A percentile compares a stretch with the other conserved stretches of the same genome.
phyloP scores from a whole-genome alignment of 2,329 filamentous ascomycete genomes.

The Stachybotrys chartarum region DNA sequence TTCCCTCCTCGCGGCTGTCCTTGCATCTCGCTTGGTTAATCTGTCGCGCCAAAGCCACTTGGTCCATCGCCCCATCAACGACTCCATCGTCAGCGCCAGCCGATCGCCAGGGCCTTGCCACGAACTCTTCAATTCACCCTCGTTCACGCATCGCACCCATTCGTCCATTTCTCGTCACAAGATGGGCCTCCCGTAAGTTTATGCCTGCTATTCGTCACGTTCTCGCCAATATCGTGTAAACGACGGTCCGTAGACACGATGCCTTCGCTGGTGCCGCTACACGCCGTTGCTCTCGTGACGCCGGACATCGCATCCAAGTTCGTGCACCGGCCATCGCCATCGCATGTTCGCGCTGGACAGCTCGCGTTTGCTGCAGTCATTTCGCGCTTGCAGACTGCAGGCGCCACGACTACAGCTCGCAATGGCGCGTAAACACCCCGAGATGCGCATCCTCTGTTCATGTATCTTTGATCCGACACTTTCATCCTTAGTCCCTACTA shows the following conservation, averaged over 20 bases:
- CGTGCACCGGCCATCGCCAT: too few species aligned
- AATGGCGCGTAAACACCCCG: background rate
- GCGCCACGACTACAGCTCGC: background rate
- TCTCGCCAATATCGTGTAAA: constrained; percentile 6
- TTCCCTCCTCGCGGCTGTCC: background rate
- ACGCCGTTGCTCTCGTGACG: too few species aligned
- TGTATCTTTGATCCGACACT: too few species aligned
- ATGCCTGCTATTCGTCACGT: background rate
- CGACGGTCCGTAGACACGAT: background rate
- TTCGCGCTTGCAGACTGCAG: background rate
- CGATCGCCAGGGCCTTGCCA: background rate
- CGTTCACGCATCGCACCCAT: constrained; percentile 5
- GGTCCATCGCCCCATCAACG: background rate
- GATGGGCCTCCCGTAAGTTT: constrained; percentile 43
- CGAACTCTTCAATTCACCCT: background rate
- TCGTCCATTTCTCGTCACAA: constrained; percentile 5
- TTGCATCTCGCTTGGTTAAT: background rate
- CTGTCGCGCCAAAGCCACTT: background rate
- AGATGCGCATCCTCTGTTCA: too few species aligned
- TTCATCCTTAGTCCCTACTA: too few species aligned
- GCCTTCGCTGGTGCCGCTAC: too few species aligned
- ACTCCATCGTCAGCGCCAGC: constrained; percentile 1
- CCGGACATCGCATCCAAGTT: too few species aligned
- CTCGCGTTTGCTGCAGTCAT: too few species aligned
- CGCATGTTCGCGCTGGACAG: too few species aligned